A percentile compares a stretch with the other conserved stretches of the same genome.
phyloP scores from a whole-genome alignment of 2,329 filamentous ascomycete genomes.

The Cladosporium sp. region DNA sequence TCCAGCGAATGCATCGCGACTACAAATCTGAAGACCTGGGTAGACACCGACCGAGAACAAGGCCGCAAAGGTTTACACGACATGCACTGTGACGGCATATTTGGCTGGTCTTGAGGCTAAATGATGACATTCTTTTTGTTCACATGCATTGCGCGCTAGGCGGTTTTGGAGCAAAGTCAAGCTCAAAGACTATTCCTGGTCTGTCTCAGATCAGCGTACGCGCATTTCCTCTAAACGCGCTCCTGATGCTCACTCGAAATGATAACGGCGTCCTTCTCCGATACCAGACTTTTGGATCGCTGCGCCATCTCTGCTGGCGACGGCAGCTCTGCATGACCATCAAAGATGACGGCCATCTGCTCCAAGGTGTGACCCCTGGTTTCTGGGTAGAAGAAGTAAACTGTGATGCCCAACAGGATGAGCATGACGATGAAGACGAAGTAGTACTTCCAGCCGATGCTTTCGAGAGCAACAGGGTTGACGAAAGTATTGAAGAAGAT shows the following conservation, averaged over 20 bases:
- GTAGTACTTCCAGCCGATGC: conserved; percentile 37
- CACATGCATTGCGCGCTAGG: background rate
- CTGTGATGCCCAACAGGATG: conserved; percentile 29
- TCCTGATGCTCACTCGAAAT: conserved; percentile 23
- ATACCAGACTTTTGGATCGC: conserved; percentile 23
- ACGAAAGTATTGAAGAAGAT: conserved; percentile 24
- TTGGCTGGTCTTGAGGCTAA: background rate
- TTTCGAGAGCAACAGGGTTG: conserved; percentile 32
- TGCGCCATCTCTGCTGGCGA: conserved; percentile 22
- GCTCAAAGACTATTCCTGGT: background rate
- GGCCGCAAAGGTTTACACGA: background rate
- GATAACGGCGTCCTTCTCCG: conserved; percentile 16
- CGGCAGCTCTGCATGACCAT: conserved; percentile 23
- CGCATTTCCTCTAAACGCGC: background rate
- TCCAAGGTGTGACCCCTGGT: conserved; percentile 41
- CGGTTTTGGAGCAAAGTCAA: background rate
- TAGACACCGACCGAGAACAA: conserved; percentile 18
- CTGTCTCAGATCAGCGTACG: background rate
- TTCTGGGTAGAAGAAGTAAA: conserved; percentile 37
- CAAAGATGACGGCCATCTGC: conserved; percentile 44
- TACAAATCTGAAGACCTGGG: conserved; percentile 21
- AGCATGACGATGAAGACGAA: conserved; percentile 37
- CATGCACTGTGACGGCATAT: background rate
- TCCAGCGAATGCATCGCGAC: conserved; percentile 17
- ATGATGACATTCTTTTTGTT: background rate